These are phyloP conservation scores for Rusavskia elegans DNA, from an alignment of 495 filamentous ascomycete species.

Conservation along the genomic window DNA sequence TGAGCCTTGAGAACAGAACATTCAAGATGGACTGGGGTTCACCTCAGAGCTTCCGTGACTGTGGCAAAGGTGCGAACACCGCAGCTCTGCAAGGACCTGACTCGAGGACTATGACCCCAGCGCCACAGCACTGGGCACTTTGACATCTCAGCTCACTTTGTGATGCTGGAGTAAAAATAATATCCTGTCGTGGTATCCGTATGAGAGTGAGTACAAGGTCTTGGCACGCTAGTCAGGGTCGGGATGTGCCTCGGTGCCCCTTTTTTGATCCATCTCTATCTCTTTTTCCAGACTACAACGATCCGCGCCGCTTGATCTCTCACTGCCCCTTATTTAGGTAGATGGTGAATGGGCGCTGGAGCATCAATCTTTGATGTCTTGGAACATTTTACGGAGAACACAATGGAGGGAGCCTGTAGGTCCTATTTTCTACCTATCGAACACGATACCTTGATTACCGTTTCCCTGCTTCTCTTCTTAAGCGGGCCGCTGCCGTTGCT, in stretches of 20 bases:
- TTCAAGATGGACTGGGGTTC: neutral
- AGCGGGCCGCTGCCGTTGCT: conserved; percentile 51
- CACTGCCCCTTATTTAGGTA: too few relatives aligned
- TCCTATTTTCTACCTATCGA: too few relatives aligned
- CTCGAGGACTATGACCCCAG: conserved; percentile 18
- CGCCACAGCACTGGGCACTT: conserved; percentile 13
- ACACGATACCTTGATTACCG: conserved; percentile 13
- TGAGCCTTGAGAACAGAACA: conserved; percentile 2
- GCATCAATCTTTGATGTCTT: too few relatives aligned
- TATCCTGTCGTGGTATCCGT: too few relatives aligned
- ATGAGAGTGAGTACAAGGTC: neutral
- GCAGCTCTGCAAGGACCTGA: conserved; percentile 4
- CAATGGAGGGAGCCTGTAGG: too few relatives aligned
- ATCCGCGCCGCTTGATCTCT: too few relatives aligned
- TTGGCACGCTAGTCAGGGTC: neutral
- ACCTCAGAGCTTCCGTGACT: conserved; percentile 26
- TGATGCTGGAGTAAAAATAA: neutral
- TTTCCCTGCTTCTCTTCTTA: conserved; percentile 48
- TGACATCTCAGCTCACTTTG: neutral
- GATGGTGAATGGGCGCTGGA: too few relatives aligned
- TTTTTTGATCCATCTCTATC: too few relatives aligned
- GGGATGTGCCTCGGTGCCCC: too few relatives aligned
- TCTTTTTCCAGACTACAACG: too few relatives aligned
- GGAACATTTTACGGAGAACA: neutral
- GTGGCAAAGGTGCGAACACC: conserved; percentile 26